A percentile compares a stretch with the other conserved stretches of the same genome.
These are phyloP conservation scores for Ganoderma leucocontextum DNA, from an alignment of 1,284 basidiomycete genomes.

Conservation along the genomic window DNA sequence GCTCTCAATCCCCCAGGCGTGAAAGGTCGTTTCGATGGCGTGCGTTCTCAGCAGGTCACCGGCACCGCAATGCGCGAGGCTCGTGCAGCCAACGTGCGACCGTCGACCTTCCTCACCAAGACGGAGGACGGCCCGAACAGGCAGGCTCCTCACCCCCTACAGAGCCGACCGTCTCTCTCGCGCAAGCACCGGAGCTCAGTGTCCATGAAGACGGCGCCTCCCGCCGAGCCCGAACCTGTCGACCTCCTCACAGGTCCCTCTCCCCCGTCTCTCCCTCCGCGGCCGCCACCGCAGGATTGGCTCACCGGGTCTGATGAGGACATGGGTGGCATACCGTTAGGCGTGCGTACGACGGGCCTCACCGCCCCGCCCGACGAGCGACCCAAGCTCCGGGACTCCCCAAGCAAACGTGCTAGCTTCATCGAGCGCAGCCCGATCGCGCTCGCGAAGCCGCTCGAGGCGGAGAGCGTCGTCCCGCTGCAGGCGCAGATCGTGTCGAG, in stretches of 20 bases:
- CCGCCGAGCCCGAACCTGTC: conserved; percentile 22
- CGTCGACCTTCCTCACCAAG: conserved; percentile 31
- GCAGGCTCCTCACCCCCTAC: conserved; percentile 18
- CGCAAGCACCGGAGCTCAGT: conserved; percentile 36
- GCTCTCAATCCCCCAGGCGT: conserved; percentile 14
- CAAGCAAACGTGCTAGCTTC: conserved; percentile 73
- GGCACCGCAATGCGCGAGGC: conserved; percentile 62
- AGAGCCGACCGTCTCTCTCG: conserved; percentile 33
- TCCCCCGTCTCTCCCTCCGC: conserved; percentile 37
- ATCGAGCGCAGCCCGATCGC: conserved; percentile 60
- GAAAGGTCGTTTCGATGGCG: conserved; percentile 36
- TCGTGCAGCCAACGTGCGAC: conserved; percentile 34
- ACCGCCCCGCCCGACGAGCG: conserved; percentile 30
- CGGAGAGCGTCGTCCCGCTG: conserved; percentile 45
- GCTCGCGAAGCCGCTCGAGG: conserved; percentile 55
- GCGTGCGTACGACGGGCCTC: conserved; percentile 18
- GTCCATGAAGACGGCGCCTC: conserved; percentile 26
- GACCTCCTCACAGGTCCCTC: conserved; percentile 25
- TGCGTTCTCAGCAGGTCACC: conserved; percentile 61
- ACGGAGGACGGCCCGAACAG: conserved; percentile 30
- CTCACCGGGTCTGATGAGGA: conserved; percentile 70
- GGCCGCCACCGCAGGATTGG: conserved; percentile 64
- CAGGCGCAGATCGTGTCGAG: conserved; percentile 21
- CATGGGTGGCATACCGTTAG: conserved; percentile 19
- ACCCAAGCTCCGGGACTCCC: conserved; percentile 69